Percentiles rank a stretch among this genome's conserved stretches.
These are phyloP conservation scores for Mucor plumbeus DNA, from an alignment of 371 early-diverging fungal genomes.

Conservation along the genomic window DNA sequence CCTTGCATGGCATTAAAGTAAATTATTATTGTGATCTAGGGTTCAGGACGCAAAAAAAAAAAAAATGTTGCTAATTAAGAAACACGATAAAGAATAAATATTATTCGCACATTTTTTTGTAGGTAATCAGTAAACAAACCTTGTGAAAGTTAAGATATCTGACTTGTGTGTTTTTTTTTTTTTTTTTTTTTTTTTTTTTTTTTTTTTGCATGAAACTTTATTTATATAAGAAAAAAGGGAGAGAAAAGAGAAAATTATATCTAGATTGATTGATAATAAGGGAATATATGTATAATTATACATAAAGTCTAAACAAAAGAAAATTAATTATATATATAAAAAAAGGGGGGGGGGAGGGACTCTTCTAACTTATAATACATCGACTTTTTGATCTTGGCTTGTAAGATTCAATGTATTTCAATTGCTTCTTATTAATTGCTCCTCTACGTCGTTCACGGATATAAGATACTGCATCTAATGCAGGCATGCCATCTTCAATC, in stretches of 20 bases:
- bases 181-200: too few species aligned
- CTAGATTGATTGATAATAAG: constrained; percentile 1
- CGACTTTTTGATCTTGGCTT: constrained; percentile 61
- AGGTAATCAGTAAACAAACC: too few species aligned
- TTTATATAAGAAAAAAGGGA: constrained; percentile 3
- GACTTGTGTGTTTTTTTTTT: not conserved
- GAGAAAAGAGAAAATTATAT: constrained; percentile 4
- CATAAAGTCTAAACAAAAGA: not conserved
- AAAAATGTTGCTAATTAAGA: not conserved
- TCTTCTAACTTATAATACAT: constrained; percentile 43
- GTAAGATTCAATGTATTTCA: constrained; percentile 77
- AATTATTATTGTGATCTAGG: not conserved
- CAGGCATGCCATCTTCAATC: constrained; percentile 84
- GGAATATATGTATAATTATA: not conserved
- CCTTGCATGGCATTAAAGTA: constrained; percentile 2
- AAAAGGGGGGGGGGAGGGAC: not conserved
- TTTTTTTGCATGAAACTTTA: not conserved
- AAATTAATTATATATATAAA: not conserved
- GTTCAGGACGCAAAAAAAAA: too few species aligned
- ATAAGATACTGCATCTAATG: constrained; percentile 81
- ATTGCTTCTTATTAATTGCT: constrained; percentile 85
- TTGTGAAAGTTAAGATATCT: not conserved
- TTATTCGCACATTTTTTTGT: too few species aligned
- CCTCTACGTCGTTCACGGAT: constrained; percentile 86
- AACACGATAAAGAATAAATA: too few species aligned